Percentiles rank a stretch among this genome's conserved stretches.
Conservation (phyloP, 2,329 filamentous ascomycete genomes). For the Atkinsonella hypoxylon region DNA sequence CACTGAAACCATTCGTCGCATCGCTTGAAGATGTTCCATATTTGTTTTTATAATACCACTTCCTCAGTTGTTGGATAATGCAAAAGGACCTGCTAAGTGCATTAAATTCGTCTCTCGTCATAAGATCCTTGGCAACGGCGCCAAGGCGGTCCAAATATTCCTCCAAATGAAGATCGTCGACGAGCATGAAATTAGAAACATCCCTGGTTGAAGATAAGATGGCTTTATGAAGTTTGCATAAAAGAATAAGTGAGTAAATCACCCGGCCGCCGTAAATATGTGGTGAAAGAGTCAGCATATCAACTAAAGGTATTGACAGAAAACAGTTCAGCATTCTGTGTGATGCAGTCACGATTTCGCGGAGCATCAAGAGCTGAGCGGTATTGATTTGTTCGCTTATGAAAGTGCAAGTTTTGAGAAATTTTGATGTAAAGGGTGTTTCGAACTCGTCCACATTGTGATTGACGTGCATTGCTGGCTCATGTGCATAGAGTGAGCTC, state of each 20-base stretch:
- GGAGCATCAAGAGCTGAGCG: conserved; percentile 1
- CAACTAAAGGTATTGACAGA: neutral
- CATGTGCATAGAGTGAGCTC: conserved; percentile 1
- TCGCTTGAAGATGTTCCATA: neutral
- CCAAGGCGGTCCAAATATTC: conserved; percentile 3
- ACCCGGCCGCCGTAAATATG: conserved; percentile 5
- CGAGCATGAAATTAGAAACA: neutral
- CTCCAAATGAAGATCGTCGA: conserved; percentile 1
- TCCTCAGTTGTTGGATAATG: conserved; percentile 3
- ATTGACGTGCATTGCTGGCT: conserved; percentile 3
- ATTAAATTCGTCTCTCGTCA: neutral
- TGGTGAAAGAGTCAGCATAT: conserved; percentile 2
- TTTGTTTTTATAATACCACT: conserved; percentile 1
- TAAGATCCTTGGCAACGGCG: conserved; percentile 1
- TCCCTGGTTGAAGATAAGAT: neutral
- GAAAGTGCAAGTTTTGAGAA: conserved; percentile 2
- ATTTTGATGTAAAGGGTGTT: conserved; percentile 1
- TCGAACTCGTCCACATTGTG: conserved; percentile 3
- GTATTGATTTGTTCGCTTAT: neutral
- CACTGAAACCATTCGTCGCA: neutral
- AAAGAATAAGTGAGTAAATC: conserved; percentile 2
- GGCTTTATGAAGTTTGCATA: conserved; percentile 3
- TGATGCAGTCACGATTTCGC: conserved; percentile 1
- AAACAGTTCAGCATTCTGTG: conserved; percentile 4
- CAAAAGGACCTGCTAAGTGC: conserved; percentile 1